These are phyloP conservation scores for Adiantum capillusveneris DNA, from an alignment of 75 land plant genomes.

Conservation along the genomic window DNA sequence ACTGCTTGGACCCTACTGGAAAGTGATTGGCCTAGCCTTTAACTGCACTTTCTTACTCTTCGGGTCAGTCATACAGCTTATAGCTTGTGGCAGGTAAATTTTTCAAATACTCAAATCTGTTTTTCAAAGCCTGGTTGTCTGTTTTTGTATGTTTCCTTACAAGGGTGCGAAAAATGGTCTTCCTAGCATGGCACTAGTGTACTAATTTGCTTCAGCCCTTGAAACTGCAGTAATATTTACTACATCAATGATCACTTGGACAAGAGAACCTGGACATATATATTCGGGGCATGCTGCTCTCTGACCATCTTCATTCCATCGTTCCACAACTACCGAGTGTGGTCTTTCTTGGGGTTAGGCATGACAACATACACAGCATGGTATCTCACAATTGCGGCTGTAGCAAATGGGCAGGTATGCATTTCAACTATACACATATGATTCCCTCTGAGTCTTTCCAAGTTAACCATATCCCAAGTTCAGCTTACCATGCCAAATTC, in stretches of 20 bases:
- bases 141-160: no score
- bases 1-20: constrained; percentile 88
- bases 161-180: neutral
- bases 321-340: constrained; percentile 83
- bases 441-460: no score
- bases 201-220: no score
- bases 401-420: constrained; percentile 90
- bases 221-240: no score
- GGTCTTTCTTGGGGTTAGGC: constrained; percentile 88
- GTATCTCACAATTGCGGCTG: constrained; percentile 79
- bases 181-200: neutral
- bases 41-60: constrained; percentile 92
- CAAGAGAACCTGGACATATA: constrained; percentile 97
- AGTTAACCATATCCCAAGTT: neutral
- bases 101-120: no score
- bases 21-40: no score
- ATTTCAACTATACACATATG: no score
- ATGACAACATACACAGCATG: constrained; percentile 98
- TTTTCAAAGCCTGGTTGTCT: no score
- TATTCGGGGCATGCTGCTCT: constrained; percentile 94
- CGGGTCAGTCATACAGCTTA: constrained; percentile 95
- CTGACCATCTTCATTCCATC: constrained; percentile 88
- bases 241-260: constrained; percentile 60
- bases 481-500: neutral
- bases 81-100: constrained; percentile 84